Conservation (phyloP, 148 eudicot genomes). For the Gaultheria prostrata region DNA sequence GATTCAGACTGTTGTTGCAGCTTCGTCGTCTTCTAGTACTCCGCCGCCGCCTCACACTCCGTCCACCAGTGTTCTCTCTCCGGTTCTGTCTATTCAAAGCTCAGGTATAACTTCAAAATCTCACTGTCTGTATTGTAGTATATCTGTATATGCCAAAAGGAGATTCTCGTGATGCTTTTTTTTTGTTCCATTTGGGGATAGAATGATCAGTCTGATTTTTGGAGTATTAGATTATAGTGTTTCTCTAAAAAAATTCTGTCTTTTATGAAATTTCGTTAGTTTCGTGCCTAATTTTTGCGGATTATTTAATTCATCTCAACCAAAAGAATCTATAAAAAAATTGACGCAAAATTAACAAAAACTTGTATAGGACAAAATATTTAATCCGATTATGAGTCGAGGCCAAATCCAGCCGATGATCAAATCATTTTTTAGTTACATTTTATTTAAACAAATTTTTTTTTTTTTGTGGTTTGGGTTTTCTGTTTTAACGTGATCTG, state of each 20-base stretch:
- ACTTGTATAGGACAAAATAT: too few relatives aligned
- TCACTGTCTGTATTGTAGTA: slow-evolving; percentile 9
- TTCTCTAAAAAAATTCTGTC: too few relatives aligned
- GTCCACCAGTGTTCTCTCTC: slow-evolving; percentile 56
- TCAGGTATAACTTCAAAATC: slow-evolving; percentile 39
- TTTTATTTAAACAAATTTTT: background rate
- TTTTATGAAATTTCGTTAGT: too few relatives aligned
- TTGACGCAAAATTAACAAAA: too few relatives aligned
- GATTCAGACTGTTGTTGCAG: slow-evolving; percentile 19
- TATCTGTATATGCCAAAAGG: slow-evolving; percentile 20
- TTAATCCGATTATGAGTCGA: too few relatives aligned
- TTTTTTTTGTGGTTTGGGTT: background rate
- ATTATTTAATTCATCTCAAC: too few relatives aligned
- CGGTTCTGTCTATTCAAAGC: slow-evolving; percentile 63
- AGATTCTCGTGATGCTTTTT: background rate
- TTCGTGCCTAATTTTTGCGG: too few relatives aligned
- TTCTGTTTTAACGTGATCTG: background rate
- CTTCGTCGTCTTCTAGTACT: slow-evolving; percentile 30
- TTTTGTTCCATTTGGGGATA: background rate
- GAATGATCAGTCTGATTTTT: background rate
- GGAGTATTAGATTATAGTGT: too few relatives aligned
- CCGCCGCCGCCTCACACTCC: slow-evolving; percentile 52
- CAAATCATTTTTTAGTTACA: background rate
- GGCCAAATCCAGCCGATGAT: too few relatives aligned
- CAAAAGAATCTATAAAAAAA: too few relatives aligned